Percentiles rank a stretch among this genome's conserved stretches.
Conservation (phyloP, 495 filamentous ascomycete species). For the Annulohypoxylon moriforme region DNA sequence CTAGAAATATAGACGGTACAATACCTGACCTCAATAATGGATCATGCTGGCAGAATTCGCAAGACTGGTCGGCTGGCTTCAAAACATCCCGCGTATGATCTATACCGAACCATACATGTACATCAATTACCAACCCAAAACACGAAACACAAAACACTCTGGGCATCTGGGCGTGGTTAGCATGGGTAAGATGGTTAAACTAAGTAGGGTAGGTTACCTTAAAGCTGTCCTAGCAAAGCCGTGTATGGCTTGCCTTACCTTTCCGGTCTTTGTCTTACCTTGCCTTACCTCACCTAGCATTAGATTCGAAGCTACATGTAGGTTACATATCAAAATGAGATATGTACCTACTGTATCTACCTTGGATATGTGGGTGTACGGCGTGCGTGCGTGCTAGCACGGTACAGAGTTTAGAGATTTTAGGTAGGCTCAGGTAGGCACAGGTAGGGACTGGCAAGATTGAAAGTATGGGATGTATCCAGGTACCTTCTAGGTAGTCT, state of each 20-base stretch:
- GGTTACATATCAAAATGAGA: background rate
- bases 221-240: background rate
- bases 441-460: background rate
- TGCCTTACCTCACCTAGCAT: conserved; percentile 41
- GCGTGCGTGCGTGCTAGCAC: background rate
- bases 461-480: conserved; percentile 16
- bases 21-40: conserved; percentile 3
- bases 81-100: conserved; percentile 13
- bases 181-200: conserved; percentile 11
- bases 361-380: background rate
- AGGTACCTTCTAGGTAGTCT: conserved; percentile 41
- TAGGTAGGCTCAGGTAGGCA: conserved; percentile 7
- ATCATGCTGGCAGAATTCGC: background rate
- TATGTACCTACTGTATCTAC: background rate
- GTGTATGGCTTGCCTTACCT: conserved; percentile 36
- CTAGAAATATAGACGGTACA: conserved; percentile 2
- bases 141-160: conserved; percentile 8
- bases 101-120: conserved; percentile 22
- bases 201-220: conserved; percentile 15
- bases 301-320: conserved; percentile 25
- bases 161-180: conserved; percentile 8
- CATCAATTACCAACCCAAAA: conserved; percentile 17
- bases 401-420: conserved; percentile 20
- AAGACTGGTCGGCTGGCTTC: background rate
- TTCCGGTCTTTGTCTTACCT: conserved; percentile 22